Percentiles rank a stretch among this genome's conserved stretches.
Evolutionary conservation across 31 red algal species (phyloP).

Genomic region (Pterothamnion heteromorphum): DNA sequence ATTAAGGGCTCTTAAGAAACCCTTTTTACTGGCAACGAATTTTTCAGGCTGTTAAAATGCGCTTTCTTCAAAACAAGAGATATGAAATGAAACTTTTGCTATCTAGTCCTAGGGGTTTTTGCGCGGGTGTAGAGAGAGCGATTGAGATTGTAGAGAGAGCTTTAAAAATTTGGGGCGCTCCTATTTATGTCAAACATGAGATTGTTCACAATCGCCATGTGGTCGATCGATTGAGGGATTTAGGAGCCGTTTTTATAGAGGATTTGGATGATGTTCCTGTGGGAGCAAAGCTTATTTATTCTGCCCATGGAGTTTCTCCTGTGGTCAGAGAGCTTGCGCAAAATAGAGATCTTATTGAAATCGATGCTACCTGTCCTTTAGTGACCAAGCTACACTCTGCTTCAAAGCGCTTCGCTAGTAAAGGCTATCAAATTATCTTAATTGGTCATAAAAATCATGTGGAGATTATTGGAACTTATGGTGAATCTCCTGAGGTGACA

Average conservation of each 20-base stretch:
- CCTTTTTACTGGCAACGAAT: no score
- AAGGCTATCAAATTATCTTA: background rate
- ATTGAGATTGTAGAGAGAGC: slow-evolving; percentile 3
- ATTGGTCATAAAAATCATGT: background rate
- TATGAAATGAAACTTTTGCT: slow-evolving; percentile 17
- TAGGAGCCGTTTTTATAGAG: background rate
- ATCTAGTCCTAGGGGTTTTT: background rate
- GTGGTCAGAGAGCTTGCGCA: background rate
- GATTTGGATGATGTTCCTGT: background rate
- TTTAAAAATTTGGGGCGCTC: background rate
- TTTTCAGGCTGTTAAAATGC: no score
- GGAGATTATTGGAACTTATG: background rate
- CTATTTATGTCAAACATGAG: background rate
- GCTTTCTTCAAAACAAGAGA: no score
- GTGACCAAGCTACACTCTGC: background rate
- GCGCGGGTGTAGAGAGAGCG: background rate
- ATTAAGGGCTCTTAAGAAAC: no score
- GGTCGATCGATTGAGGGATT: background rate
- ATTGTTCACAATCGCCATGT: background rate
- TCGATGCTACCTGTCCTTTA: slow-evolving; percentile 15
- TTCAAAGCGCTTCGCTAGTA: background rate
- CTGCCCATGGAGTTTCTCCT: background rate
- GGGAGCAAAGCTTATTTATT: background rate
- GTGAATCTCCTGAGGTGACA: background rate
- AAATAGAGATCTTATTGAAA: background rate